A percentile compares a stretch with the other conserved stretches of the same genome.
phyloP scores from a whole-genome alignment of 257 asterid genomes.

The Penstemon barbatus region DNA sequence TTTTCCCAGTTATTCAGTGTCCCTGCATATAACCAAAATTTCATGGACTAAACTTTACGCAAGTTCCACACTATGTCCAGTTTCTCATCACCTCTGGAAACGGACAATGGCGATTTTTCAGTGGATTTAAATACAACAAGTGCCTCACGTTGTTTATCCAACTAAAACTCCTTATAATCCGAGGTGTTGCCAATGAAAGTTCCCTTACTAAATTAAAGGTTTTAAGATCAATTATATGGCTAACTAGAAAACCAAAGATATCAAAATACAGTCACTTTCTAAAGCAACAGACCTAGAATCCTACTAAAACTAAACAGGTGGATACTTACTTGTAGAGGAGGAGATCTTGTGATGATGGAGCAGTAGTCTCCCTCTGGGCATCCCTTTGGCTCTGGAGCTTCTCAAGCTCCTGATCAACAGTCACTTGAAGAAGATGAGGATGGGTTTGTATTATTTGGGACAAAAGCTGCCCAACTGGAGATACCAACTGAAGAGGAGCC shows the following conservation, averaged over 20 bases:
- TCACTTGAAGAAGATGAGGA: constrained; percentile 75
- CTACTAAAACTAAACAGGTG: constrained; percentile 8
- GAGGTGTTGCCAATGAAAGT: background rate
- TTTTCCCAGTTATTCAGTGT: background rate
- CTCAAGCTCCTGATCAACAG: constrained; percentile 94
- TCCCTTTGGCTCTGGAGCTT: constrained; percentile 74
- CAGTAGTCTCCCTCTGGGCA: constrained; percentile 40
- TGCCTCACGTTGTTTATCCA: background rate
- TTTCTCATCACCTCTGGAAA: background rate
- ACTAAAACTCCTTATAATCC: background rate
- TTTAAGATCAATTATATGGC: background rate
- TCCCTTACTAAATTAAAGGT: constrained; percentile 1
- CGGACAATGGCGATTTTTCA: constrained; percentile 4
- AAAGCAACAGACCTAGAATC: background rate
- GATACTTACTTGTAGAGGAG: constrained; percentile 70
- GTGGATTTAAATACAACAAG: background rate
- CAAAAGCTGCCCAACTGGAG: constrained; percentile 90
- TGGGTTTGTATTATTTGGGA: constrained; percentile 62
- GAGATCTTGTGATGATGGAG: constrained; percentile 59
- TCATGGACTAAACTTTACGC: background rate
- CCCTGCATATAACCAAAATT: background rate
- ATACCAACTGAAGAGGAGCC: constrained; percentile 80
- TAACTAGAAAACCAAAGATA: constrained; percentile 11
- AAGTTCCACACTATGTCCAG: background rate
- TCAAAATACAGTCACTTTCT: background rate